Conservation (phyloP, 2,329 filamentous ascomycete species). For the Arthrobotrys conoides region DNA sequence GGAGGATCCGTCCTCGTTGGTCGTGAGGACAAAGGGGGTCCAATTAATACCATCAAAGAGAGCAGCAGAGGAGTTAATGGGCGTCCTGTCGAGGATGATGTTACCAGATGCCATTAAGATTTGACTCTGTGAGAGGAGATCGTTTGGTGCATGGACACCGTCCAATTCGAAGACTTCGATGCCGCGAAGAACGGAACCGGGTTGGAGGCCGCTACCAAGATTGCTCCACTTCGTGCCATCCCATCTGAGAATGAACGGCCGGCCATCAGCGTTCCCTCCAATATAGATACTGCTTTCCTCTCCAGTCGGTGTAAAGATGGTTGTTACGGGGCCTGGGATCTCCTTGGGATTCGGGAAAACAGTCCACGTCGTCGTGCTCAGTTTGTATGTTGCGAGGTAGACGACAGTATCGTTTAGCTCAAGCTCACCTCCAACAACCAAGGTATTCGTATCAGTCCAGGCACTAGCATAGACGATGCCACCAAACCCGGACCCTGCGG, state of each 20-base stretch:
- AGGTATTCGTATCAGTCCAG: conserved; percentile 80
- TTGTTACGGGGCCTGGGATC: conserved; percentile 84
- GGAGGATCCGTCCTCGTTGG: conserved; percentile 74
- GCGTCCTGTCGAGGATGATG: conserved; percentile 78
- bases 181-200: conserved; percentile 76
- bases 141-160: conserved; percentile 75
- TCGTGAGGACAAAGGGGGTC: conserved; percentile 84
- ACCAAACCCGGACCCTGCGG: conserved; percentile 78
- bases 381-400: conserved; percentile 81
- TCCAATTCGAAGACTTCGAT: conserved; percentile 85
- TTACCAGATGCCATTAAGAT: conserved; percentile 87
- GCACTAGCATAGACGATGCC: conserved; percentile 80
- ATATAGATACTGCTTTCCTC: conserved; percentile 85
- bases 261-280: conserved; percentile 79
- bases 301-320: conserved; percentile 80
- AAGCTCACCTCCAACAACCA: conserved; percentile 85
- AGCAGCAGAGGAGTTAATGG: conserved; percentile 86
- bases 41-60: conserved; percentile 87
- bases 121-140: conserved; percentile 77
- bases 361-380: conserved; percentile 77
- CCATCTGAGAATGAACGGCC: conserved; percentile 83
- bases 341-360: conserved; percentile 72
- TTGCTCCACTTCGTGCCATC: conserved; percentile 79
- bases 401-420: conserved; percentile 76
- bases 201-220: conserved; percentile 73